A percentile compares a stretch with the other conserved stretches of the same genome.
These are phyloP conservation scores for Teunomyces atbi DNA, from an alignment of 805 yeast species.

Conservation along the genomic window DNA sequence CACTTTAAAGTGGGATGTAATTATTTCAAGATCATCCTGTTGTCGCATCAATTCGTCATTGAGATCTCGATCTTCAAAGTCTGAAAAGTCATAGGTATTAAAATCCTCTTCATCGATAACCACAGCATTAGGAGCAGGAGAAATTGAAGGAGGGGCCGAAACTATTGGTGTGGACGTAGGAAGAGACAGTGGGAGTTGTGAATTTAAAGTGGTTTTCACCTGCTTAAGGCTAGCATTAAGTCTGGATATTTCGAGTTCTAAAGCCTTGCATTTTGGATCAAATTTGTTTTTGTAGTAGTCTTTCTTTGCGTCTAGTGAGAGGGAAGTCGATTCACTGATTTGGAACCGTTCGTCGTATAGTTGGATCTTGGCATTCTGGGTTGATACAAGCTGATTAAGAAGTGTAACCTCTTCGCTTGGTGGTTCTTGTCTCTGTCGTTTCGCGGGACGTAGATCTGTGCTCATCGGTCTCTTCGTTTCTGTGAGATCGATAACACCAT, in stretches of 20 bases:
- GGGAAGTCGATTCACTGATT: slow-evolving; percentile 35
- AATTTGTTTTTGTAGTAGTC: slow-evolving; percentile 23
- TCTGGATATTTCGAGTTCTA: not conserved
- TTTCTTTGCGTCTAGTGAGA: slow-evolving; percentile 36
- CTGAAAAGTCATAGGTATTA: slow-evolving; percentile 12
- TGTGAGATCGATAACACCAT: not conserved
- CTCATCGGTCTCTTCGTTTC: not conserved
- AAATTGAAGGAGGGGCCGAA: not conserved
- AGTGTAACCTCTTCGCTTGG: not conserved
- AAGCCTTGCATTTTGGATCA: slow-evolving; percentile 16
- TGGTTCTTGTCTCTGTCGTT: not conserved
- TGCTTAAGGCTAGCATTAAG: not conserved
- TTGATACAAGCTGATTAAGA: slow-evolving; percentile 1
- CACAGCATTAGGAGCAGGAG: not conserved
- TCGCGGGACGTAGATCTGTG: not conserved
- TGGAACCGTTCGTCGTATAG: slow-evolving; percentile 21
- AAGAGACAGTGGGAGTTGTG: not conserved
- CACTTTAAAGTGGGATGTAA: slow-evolving; percentile 3
- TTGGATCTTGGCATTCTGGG: slow-evolving; percentile 7
- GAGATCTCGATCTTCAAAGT: slow-evolving; percentile 4
- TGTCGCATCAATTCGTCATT: slow-evolving; percentile 6
- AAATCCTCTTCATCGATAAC: slow-evolving; percentile 6
- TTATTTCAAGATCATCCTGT: not conserved
- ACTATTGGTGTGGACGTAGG: slow-evolving; percentile 5
- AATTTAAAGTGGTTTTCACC: not conserved